phyloP scores from a whole-genome alignment of 257 asterid species.

The Perilla frutescens region DNA sequence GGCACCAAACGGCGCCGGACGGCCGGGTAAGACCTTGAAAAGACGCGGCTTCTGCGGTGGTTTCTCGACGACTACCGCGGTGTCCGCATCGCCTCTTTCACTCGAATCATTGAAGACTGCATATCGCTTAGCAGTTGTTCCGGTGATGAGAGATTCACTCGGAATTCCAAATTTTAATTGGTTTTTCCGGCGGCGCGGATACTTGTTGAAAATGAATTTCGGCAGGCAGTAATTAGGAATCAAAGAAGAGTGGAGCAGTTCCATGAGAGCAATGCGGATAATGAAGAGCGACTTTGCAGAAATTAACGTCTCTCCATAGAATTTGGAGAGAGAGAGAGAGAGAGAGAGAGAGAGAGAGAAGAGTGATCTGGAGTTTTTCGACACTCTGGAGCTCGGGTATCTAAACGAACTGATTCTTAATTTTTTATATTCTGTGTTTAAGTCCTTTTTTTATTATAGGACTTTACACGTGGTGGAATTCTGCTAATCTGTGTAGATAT shows the following conservation, averaged over 20 bases:
- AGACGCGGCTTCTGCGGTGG: conserved; percentile 47
- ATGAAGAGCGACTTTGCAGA: conserved; percentile 18
- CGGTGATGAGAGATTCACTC: background rate
- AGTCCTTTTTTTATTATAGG: background rate
- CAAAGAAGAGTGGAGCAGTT: conserved; percentile 34
- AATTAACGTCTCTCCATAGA: conserved; percentile 8
- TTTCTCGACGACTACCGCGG: conserved; percentile 70
- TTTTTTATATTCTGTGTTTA: background rate
- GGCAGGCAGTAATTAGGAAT: conserved; percentile 24
- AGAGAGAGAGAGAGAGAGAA: background rate
- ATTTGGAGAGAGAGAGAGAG: conserved; percentile 3
- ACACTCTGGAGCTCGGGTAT: conserved; percentile 18
- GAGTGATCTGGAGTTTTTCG: conserved; percentile 17
- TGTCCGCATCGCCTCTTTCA: conserved; percentile 56
- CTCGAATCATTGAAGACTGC: conserved; percentile 39
- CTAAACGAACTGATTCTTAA: background rate
- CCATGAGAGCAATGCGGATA: conserved; percentile 33
- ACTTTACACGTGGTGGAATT: background rate
- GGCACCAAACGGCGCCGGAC: conserved; percentile 93
- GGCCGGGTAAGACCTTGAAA: conserved; percentile 69
- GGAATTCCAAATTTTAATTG: conserved; percentile 33
- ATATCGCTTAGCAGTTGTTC: conserved; percentile 25
- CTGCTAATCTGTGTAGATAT: background rate
- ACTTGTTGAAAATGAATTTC: conserved; percentile 26
- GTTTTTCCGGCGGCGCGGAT: conserved; percentile 35